A percentile compares a stretch with the other conserved stretches of the same genome.
Conservation (phyloP, 805 yeast species). For the Maudiozyma bulderi region DNA sequence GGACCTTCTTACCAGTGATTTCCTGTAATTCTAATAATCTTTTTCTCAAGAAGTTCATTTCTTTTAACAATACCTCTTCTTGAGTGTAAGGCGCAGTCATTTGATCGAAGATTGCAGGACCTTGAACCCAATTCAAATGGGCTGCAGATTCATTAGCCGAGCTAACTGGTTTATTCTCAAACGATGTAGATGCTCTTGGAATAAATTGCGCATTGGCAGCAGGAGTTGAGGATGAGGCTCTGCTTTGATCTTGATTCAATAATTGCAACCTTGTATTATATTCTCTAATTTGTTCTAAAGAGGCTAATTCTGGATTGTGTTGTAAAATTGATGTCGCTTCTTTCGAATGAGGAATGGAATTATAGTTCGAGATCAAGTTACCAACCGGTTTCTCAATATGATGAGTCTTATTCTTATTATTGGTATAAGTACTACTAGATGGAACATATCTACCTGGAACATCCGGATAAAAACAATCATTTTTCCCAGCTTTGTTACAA, state of each 20-base stretch:
- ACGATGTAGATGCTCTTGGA: conserved; percentile 16
- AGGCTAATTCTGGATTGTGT: conserved; percentile 18
- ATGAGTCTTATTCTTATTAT: neutral
- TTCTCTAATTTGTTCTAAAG: conserved; percentile 24
- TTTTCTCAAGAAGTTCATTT: conserved; percentile 20
- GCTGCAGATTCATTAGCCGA: conserved; percentile 13
- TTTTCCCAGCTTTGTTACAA: conserved; percentile 24
- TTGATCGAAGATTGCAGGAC: conserved; percentile 25
- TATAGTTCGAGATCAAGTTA: neutral
- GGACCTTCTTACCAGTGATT: conserved; percentile 19
- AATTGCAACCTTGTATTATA: conserved; percentile 23
- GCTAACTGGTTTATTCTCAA: conserved; percentile 18
- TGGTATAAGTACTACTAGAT: conserved; percentile 8
- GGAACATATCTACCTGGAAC: conserved; percentile 21
- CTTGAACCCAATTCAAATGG: conserved; percentile 24
- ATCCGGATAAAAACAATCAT: conserved; percentile 25
- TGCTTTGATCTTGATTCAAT: conserved; percentile 12
- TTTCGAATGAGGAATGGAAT: conserved; percentile 3
- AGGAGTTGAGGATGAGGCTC: conserved; percentile 11
- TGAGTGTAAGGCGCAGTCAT: conserved; percentile 17
- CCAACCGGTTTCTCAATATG: neutral
- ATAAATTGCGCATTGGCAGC: conserved; percentile 17
- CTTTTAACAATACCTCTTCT: conserved; percentile 19
- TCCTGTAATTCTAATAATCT: conserved; percentile 24
- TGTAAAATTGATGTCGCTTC: conserved; percentile 4